Evolutionary conservation across 2,329 filamentous ascomycete genomes (phyloP), one percentile per base, ranked within the genome.

Genomic region (Ceratocystis colombiana): DNA sequence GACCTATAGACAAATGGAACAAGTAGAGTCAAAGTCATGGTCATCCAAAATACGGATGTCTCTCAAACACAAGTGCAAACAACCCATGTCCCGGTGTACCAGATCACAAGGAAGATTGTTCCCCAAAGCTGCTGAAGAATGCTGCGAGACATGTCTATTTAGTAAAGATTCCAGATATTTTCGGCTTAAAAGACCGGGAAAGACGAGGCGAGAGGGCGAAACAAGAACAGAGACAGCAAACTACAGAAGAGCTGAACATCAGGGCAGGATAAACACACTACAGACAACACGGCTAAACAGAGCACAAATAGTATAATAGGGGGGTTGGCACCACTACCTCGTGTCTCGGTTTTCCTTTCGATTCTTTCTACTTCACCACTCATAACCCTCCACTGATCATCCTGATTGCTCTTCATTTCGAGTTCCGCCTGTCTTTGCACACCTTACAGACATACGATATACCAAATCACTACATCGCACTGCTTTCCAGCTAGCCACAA

Each of bases 401-500:
- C 6, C 6, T 33, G 30, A 17, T 57, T 28, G 4, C 22, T 17
- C 8, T 17, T 30, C 22, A 30, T 22, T 22, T 50, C 46, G n/a
- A n/a, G 30, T 22, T 37, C 28, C n/a, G 7, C 33, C 20, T 28
- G 8, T 37, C 28, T 20, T 48, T 53, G 17, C 62, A 55, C 30
- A 22, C 8, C 17, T 22, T 41, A 45, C 41, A 63, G 6, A 37
- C 25, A 20, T 28, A 41, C 46, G 17, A 12, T 28, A 41, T 30
- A 28, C 28, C 3, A 41, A 17, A 6, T 5, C 41, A 45, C 22
- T 15, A 41, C 10, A 41, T 41, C 37, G 8, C 28, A 17, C 20
- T 33, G 3, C 59, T 65, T 59, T 41, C 25, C 71, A 64, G 62
- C 68, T 64, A 68, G 68, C 66, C 69, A 71, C 33, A 70, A 25